Evolutionary conservation across 768 basidiomycete species (phyloP), one percentile per base, ranked within the genome.

Genomic region (Tulasnella sp.): DNA sequence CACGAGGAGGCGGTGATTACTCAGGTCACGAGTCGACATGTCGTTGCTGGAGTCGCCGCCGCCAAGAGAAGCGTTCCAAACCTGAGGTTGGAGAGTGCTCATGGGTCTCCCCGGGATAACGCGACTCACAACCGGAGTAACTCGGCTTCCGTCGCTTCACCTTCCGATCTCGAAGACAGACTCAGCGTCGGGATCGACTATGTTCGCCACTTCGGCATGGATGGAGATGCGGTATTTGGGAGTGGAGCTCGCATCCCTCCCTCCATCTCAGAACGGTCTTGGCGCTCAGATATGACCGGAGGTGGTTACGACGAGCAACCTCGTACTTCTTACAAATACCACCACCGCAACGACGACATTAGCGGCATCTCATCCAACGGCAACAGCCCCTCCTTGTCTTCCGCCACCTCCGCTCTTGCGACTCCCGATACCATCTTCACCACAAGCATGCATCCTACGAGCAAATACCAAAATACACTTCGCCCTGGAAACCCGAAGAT

Each of bases 101-200:
- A 20, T 23, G 23, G 5, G 32, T 73, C 18, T 73, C 44, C 26
- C 3, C 26, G 10, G 15, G 29, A 2, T 42, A 32, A 39, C 71
- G 35, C 16, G 46, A 48, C 46, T 48, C 46, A 18, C 1, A 48
- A 48, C 46, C 46, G 11, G 20, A 40, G 40, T 40, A 40, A 40
- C 40, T 40, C 40, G 40, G 9, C 40, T 40, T 40, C 40, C 11
- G 35, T 75, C 46, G 74, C 51, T 13, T 37, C 42, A 29, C 44
- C 51, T 39, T 29, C 23, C 35, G 74, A 75, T 7, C 44, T 75
- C 2, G 74, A 75, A 32, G 40, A 75, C 37, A 40, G 51, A 57
- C 74, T 75, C 16, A 48, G 74, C 23, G n/a, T 75, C 13, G 74
- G 74, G 46, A 48, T 75, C 44, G 74, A 75, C 51, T 75, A 75